Evolutionary conservation across 2,329 filamentous ascomycete genomes (phyloP).

Genomic region (Colletotrichum agaves): DNA sequence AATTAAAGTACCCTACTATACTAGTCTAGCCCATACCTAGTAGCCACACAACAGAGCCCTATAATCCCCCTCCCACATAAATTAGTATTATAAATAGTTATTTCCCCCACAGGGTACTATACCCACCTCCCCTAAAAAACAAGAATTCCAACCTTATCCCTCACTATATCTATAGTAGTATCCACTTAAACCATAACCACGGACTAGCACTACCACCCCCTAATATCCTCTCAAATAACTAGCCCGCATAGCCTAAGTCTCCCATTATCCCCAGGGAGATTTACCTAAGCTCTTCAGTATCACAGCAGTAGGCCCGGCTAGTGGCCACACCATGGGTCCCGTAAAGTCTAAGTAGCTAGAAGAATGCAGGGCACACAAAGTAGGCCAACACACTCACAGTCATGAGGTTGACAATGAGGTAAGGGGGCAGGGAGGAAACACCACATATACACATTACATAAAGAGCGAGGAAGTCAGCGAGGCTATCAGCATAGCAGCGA

Average conservation of each 20-base stretch:
- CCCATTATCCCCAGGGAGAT: constrained; percentile 2
- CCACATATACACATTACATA: background rate
- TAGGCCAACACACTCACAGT: background rate
- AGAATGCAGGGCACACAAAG: background rate
- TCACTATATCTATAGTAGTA: constrained; percentile 4
- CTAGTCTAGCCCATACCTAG: background rate
- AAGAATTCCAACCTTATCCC: constrained; percentile 1
- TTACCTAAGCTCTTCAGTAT: constrained; percentile 6
- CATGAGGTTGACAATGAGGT: background rate
- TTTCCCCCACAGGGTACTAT: constrained; percentile 16
- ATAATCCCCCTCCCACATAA: background rate
- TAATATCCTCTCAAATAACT: background rate
- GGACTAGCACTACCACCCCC: constrained; percentile 3
- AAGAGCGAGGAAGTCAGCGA: background rate
- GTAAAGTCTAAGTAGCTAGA: background rate
- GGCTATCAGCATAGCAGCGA: background rate
- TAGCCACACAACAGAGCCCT: background rate
- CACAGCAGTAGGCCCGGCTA: background rate
- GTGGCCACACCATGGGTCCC: background rate
- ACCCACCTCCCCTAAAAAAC: background rate
- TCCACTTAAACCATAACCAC: constrained; percentile 9
- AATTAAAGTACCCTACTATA: background rate
- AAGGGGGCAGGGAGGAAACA: background rate
- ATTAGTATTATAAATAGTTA: constrained; percentile 2
- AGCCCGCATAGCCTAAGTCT: constrained; percentile 1